Evolutionary conservation across 164 flowering plant genomes (phyloP).

Genomic region (Nymphaea colorata): DNA sequence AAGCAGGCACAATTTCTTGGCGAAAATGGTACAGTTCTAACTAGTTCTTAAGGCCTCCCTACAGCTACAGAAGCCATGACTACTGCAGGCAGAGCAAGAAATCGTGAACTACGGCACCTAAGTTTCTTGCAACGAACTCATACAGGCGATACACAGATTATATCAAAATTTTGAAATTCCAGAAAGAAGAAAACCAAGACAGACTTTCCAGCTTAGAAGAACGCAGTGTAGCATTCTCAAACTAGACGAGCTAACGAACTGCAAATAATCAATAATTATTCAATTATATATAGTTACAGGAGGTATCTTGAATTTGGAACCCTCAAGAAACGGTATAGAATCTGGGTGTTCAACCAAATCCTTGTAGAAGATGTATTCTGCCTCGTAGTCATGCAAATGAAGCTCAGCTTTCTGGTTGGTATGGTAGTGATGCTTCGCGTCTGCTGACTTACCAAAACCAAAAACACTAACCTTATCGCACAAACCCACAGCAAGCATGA

Average conservation of each 20-base stretch:
- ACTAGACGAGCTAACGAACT: not conserved
- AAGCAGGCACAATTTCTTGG: too few species aligned
- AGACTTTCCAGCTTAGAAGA: not conserved
- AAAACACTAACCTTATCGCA: conserved; percentile 80
- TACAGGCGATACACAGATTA: too few species aligned
- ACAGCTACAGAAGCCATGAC: too few species aligned
- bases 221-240: not conserved
- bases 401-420: conserved; percentile 90
- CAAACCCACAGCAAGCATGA: conserved; percentile 80
- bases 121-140: not conserved
- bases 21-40: too few species aligned
- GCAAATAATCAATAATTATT: conserved; percentile 3
- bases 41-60: too few species aligned
- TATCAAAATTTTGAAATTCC: too few species aligned
- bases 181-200: not conserved
- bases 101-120: not conserved
- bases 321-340: conserved; percentile 63
- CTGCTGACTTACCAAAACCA: conserved; percentile 75
- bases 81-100: not conserved
- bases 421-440: conserved; percentile 87
- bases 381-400: conserved; percentile 72
- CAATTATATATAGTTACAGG: conserved; percentile 52
- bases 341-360: conserved; percentile 44
- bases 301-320: conserved; percentile 57
- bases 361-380: conserved; percentile 68